phyloP scores from a whole-genome alignment of 805 yeast genomes.

The Saccharomycopsis javanensis region DNA sequence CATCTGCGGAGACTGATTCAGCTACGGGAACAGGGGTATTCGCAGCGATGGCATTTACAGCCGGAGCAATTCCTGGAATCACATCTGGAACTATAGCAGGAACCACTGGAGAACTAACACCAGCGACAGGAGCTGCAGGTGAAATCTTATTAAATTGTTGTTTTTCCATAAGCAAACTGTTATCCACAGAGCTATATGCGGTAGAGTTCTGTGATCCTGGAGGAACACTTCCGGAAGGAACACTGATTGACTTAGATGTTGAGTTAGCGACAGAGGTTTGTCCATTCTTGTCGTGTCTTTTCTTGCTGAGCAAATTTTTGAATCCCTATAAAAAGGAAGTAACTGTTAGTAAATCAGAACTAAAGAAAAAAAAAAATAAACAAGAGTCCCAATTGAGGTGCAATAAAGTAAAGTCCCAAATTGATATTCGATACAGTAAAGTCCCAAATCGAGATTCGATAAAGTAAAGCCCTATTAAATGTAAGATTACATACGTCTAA shows the following conservation, averaged over 20 bases:
- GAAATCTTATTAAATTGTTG: not conserved
- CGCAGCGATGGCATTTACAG: conserved; percentile 2
- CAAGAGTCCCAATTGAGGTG: too few relatives aligned
- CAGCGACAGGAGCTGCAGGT: not conserved
- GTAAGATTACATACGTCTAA: not conserved
- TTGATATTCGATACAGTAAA: too few relatives aligned
- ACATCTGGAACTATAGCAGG: conserved; percentile 13
- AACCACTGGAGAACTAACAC: not conserved
- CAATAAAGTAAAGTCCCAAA: too few relatives aligned
- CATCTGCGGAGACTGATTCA: not conserved
- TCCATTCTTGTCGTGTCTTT: not conserved
- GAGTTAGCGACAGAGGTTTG: not conserved
- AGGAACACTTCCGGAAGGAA: not conserved
- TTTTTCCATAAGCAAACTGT: not conserved
- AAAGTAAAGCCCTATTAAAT: not conserved
- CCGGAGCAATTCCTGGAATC: conserved; percentile 17
- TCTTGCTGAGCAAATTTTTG: not conserved
- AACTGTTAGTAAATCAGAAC: not conserved
- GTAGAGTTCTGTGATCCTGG: not conserved
- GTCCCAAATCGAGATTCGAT: too few relatives aligned
- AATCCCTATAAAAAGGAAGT: not conserved
- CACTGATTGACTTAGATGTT: not conserved
- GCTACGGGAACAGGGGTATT: not conserved
- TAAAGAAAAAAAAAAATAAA: too few relatives aligned
- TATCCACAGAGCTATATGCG: not conserved